Percentiles rank a stretch among this genome's conserved stretches.
Conservation (phyloP, 1,284 basidiomycete genomes). For the Austroboletus novae-zelandiae region DNA sequence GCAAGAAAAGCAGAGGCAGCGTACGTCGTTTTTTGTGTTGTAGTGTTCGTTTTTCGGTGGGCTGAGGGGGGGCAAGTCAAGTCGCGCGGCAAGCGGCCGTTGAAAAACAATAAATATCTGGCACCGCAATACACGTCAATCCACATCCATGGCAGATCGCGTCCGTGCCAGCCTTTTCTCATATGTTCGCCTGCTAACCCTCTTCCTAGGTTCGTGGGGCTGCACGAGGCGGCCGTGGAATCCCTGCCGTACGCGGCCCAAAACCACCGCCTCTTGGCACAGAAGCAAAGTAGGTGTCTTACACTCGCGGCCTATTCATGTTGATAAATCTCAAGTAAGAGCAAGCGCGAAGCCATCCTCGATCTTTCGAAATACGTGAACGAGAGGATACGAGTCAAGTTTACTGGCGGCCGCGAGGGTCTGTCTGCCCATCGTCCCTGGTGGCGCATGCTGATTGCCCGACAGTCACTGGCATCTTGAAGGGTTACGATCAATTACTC, state of each 20-base stretch:
- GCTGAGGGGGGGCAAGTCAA: constrained; percentile 23
- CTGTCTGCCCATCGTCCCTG: constrained; percentile 16
- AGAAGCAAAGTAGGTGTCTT: constrained; percentile 26
- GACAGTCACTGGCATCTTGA: constrained; percentile 86
- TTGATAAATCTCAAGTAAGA: constrained; percentile 51
- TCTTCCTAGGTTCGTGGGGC: constrained; percentile 50
- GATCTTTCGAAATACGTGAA: constrained; percentile 95
- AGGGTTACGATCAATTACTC: constrained; percentile 95
- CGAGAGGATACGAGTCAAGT: constrained; percentile 92
- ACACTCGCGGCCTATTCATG: constrained; percentile 10
- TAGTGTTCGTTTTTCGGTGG: constrained; percentile 14
- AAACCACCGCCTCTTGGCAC: constrained; percentile 34
- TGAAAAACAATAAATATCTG: constrained; percentile 26
- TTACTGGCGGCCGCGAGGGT: constrained; percentile 96
- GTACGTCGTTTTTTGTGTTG: constrained; percentile 14
- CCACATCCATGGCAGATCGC: constrained; percentile 53
- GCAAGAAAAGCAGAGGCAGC: constrained; percentile 2
- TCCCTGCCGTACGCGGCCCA: constrained; percentile 40
- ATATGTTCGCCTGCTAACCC: constrained; percentile 26
- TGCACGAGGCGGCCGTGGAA: constrained; percentile 43
- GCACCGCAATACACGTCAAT: constrained; percentile 18
- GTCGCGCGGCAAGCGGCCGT: constrained; percentile 35
- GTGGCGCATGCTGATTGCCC: constrained; percentile 1
- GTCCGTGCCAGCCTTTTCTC: constrained; percentile 36
- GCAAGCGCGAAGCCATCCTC: constrained; percentile 93